These are phyloP conservation scores for Talaromyces piceae DNA, from an alignment of 2,329 filamentous ascomycete species.

Conservation along the genomic window DNA sequence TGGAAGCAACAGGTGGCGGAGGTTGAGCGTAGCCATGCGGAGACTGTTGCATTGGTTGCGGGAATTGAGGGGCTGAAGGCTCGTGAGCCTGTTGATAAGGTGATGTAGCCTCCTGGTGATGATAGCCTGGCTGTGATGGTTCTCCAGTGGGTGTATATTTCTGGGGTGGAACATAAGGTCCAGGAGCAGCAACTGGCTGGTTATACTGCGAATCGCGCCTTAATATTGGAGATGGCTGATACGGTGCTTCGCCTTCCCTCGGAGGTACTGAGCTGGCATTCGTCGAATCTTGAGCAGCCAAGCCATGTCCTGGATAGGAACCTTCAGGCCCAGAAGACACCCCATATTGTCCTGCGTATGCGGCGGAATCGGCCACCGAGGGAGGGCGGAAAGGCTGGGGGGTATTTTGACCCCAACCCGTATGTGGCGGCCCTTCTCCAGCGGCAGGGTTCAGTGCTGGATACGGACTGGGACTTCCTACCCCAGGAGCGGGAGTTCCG, in stretches of 20 bases:
- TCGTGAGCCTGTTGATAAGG: constrained; percentile 5
- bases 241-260: constrained; percentile 8
- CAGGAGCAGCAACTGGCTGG: constrained; percentile 1
- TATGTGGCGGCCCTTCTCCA: constrained; percentile 11
- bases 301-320: constrained; percentile 14
- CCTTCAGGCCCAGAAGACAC: constrained; percentile 10
- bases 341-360: constrained; percentile 11
- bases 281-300: constrained; percentile 13
- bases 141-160: not conserved
- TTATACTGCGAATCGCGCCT: constrained; percentile 12
- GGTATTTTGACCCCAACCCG: constrained; percentile 17
- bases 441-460: constrained; percentile 11
- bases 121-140: constrained; percentile 8
- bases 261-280: constrained; percentile 6
- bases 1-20: constrained; percentile 3
- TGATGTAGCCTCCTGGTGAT: constrained; percentile 8
- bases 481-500: constrained; percentile 10
- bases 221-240: constrained; percentile 6
- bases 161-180: not conserved
- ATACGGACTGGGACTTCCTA: constrained; percentile 17
- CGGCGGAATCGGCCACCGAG: constrained; percentile 12
- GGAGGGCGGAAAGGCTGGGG: constrained; percentile 16
- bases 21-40: constrained; percentile 17
- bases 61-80: constrained; percentile 3
- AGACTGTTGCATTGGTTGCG: constrained; percentile 12